Evolutionary conservation across 148 eudicot species (phyloP), one percentile per base, ranked within the genome.

Genomic region (Rhododendron molle): DNA sequence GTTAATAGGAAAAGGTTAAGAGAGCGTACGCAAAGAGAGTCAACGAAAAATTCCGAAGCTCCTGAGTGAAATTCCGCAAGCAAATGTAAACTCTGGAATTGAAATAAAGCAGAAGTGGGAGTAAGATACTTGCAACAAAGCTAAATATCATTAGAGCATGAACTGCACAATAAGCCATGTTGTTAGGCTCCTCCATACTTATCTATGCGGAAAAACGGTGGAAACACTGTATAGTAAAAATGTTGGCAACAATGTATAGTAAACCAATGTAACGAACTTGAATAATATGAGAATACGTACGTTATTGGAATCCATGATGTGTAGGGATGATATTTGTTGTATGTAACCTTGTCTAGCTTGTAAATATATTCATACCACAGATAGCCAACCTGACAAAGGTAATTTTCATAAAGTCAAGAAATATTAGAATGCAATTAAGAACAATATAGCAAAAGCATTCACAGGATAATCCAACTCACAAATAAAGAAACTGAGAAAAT

Each of bases 261-360:
- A 5, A 50, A 83, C 44, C 20, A 32, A 52, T 80, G 32, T 21
- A 88, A 86, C 84, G 71, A 73, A n/a, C 52, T 1, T 18, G 11
- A 52, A 60, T 73, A 81, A 12, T 73, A 3, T 26, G n/a, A 52
- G n/a, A 52, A 60, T 73, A 83, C 97, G 62, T 74, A 96, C 99
- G 95, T 95, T 87, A 96, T 96, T 4, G 99, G 99, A 76, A 96
- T 96, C 99, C 99, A 96, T 76, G 99, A 96, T 58, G 99, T 96
- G 94, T 95, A 95, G 82, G 99, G 99, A 88, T 96, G 99, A 87
- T 76, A 89, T 91, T 95, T 96, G 95, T 95, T 96, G 89, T 96
- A 96, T 54, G 98, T 83, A 85, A 93, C 88, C 89, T 94, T 96
- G 90, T 96, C 99, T 89, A 95, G 88, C 94, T 93, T 96, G 94